Base-by-base conservation (phyloP, 2,329 filamentous ascomycete genomes). In the Venturia oleaginea region DNA sequence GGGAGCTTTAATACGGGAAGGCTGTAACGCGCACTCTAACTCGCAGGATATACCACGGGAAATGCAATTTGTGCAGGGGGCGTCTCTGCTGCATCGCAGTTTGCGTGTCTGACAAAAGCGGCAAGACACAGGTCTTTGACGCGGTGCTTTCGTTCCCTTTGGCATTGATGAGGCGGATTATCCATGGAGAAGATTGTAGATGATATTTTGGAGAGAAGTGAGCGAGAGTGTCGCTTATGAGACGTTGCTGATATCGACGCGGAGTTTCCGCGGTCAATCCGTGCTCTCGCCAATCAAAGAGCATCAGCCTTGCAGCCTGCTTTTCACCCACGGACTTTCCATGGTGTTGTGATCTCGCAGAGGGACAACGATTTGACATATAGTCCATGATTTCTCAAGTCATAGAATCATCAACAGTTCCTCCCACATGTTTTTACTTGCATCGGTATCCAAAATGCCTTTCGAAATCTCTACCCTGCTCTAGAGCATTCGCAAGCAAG, bases 41-140 rank as follows among this genome's bases (percentile, higher is more conserved):
- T 68, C 64, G 61, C 70, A 70, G 2, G 30, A 40, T 22, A 69
- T 67, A 11, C 69, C 68, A 17, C 70, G 69, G 3, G 71, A n/a
- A 67, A 63, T 38, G 65, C 70, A 73, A 59, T 70, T 73, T 13
- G 69, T 68, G 64, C 71, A 73, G 11, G 71, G 72, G 0, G 69
- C 59, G 1, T 69, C 66, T 64, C 71, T 64, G 60, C 66, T 68
- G 59, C 72, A 73, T 13, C 71, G 67, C 11, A 73, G 70, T 59
- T 73, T 73, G 17, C 71, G 69, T 1, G 66, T 46, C 24, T 70
- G 55, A 64, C 71, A 73, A 48, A 71, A 71, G 37, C 66, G 61
- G 64, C 71, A 73, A 11, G 70, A 71, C n/a, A 69, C 40, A 57
- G 70, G 66, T 63, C 68, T 59, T 64, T 68, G 66, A 43, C 62